Evolutionary conservation across 306 rosid species (phyloP).

Genomic region (Pterocarpus santalinus): DNA sequence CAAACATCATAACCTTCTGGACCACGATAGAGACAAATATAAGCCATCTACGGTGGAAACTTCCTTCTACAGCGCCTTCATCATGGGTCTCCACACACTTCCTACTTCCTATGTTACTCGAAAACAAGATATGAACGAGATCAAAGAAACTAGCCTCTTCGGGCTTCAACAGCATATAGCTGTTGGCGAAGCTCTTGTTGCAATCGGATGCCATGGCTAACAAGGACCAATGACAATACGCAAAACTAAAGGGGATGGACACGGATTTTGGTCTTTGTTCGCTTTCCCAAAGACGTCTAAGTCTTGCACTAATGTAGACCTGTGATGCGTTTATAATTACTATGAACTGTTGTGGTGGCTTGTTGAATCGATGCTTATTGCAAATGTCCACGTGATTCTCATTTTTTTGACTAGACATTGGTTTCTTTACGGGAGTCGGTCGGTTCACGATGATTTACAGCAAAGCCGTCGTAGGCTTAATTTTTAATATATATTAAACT

Average conservation of each 20-base stretch:
- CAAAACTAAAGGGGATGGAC: neutral
- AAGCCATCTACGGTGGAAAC: constrained; percentile 61
- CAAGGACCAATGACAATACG: neutral
- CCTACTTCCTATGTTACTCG: constrained; percentile 49
- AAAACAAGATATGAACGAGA: constrained; percentile 56
- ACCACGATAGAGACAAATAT: constrained; percentile 61
- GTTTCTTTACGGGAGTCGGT: too few relatives aligned
- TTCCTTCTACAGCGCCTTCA: constrained; percentile 43
- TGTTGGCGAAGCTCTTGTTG: constrained; percentile 57
- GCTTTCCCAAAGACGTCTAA: neutral
- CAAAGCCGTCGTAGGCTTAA: too few relatives aligned
- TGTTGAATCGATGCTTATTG: neutral
- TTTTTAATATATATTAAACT: too few relatives aligned
- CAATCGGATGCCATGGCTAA: constrained; percentile 39
- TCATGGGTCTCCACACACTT: constrained; percentile 51
- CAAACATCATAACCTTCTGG: constrained; percentile 54
- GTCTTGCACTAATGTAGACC: neutral
- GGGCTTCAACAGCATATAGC: constrained; percentile 65
- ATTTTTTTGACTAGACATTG: too few relatives aligned
- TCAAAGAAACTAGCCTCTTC: constrained; percentile 65
- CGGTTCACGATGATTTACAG: too few relatives aligned
- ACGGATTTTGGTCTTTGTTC: neutral
- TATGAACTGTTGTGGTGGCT: neutral
- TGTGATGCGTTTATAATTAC: neutral
- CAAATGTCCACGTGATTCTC: too few relatives aligned